Evolutionary conservation across 108 stramenopile genomes (phyloP).

Genomic region (Nitzschia palea): DNA sequence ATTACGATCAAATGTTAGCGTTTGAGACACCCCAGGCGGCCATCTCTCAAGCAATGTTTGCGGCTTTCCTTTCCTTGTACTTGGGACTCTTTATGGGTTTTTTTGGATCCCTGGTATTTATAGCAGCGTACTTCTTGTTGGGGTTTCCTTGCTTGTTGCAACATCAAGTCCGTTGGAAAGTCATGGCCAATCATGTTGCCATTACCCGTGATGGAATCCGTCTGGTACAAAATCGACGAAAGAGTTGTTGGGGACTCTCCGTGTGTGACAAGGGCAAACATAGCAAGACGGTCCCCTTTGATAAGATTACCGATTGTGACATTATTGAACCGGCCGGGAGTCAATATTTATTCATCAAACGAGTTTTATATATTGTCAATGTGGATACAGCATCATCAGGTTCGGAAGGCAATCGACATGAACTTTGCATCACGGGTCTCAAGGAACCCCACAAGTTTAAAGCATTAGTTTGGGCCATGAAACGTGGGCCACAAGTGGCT

Average conservation of each 20-base stretch:
- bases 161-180: conserved; percentile 22
- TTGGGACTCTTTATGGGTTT: conserved; percentile 13
- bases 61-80: background rate
- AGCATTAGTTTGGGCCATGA: conserved; percentile 44
- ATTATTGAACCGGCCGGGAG: conserved; percentile 34
- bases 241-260: conserved; percentile 25
- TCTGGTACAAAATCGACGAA: conserved; percentile 32
- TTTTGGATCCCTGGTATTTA: background rate
- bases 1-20: conserved; percentile 29
- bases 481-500: conserved; percentile 12
- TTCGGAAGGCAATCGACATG: conserved; percentile 14
- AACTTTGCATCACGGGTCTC: conserved; percentile 32
- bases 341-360: background rate
- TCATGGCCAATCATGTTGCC: conserved; percentile 39
- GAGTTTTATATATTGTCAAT: conserved; percentile 29
- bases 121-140: conserved; percentile 8
- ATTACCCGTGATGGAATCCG: conserved; percentile 49
- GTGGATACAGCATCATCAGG: conserved; percentile 34
- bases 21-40: conserved; percentile 12
- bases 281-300: conserved; percentile 43
- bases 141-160: conserved; percentile 15
- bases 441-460: conserved; percentile 36
- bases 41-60: background rate
- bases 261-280: conserved; percentile 23
- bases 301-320: conserved; percentile 52